Percentiles rank a stretch among this genome's conserved stretches.
phyloP scores from a whole-genome alignment of 805 yeast species.

The Wickerhamiella azyma region DNA sequence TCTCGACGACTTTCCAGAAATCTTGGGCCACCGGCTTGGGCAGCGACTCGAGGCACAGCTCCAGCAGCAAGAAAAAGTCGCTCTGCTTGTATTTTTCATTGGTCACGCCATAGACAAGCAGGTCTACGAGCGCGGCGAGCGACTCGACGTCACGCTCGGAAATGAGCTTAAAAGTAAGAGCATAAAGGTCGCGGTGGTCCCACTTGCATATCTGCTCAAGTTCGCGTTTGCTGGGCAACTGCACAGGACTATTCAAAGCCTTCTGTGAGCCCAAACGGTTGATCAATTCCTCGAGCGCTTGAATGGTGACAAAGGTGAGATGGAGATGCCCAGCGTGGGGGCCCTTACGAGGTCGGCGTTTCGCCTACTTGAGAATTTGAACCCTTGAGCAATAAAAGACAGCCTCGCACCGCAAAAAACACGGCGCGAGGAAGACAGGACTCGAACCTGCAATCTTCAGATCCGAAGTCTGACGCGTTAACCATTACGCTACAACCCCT shows the following conservation, averaged over 20 bases:
- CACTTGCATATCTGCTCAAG: background rate
- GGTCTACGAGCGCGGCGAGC: background rate
- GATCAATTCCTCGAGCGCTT: background rate
- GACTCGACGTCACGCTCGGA: background rate
- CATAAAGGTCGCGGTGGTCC: background rate
- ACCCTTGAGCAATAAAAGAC: too few species aligned
- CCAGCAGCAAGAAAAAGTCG: background rate
- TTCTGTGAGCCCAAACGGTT: background rate
- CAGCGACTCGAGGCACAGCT: background rate
- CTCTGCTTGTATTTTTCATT: background rate
- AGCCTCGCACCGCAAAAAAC: background rate
- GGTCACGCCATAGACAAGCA: background rate
- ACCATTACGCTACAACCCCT: slow-evolving; percentile 13
- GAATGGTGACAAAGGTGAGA: background rate
- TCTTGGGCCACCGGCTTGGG: background rate
- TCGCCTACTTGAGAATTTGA: too few species aligned
- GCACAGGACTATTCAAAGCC: background rate
- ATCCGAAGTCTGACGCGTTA: slow-evolving; percentile 14
- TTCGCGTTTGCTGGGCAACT: background rate
- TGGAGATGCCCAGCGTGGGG: background rate
- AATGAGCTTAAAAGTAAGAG: background rate
- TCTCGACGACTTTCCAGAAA: background rate
- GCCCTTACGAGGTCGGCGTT: background rate
- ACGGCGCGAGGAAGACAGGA: slow-evolving; percentile 11
- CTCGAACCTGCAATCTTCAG: slow-evolving; percentile 14